These are phyloP conservation scores for Sporisorium exsertum DNA, from an alignment of 1,284 basidiomycete genomes.

Conservation along the genomic window DNA sequence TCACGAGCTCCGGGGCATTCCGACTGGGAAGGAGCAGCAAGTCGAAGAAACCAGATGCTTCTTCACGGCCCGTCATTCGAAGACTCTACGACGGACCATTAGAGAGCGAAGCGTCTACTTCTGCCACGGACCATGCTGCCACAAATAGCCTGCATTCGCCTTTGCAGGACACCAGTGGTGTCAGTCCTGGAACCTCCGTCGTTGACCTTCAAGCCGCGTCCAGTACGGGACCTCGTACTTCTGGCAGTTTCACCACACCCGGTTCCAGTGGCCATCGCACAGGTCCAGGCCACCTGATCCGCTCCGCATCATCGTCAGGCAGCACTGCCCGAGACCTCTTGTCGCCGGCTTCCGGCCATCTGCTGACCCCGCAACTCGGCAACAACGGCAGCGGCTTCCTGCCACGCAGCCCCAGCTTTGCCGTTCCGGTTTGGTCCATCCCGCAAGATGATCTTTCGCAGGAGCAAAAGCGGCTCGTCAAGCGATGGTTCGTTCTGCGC, in stretches of 20 bases:
- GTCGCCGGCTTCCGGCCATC: constrained; percentile 16
- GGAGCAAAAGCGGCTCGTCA: constrained; percentile 72
- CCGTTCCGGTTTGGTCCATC: constrained; percentile 29
- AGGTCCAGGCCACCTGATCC: constrained; percentile 16
- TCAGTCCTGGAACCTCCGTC: constrained; percentile 32
- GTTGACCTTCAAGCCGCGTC: constrained; percentile 15
- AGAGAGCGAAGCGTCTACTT: constrained; percentile 29
- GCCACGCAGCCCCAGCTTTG: constrained; percentile 26
- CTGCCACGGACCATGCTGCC: not conserved
- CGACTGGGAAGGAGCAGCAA: constrained; percentile 33
- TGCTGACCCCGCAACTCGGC: constrained; percentile 19
- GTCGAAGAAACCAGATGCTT: constrained; percentile 22
- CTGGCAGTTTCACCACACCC: constrained; percentile 2
- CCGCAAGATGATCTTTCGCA: constrained; percentile 38
- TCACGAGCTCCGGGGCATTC: constrained; percentile 29
- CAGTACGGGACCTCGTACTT: constrained; percentile 3
- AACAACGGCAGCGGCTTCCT: constrained; percentile 17
- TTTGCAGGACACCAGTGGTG: constrained; percentile 14
- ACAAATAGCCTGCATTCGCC: constrained; percentile 12
- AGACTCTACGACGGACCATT: constrained; percentile 37
- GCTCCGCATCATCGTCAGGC: constrained; percentile 31
- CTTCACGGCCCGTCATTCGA: constrained; percentile 34
- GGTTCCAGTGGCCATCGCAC: constrained; percentile 5
- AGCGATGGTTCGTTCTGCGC: constrained; percentile 83
- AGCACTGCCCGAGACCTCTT: constrained; percentile 28